These are phyloP conservation scores for Ganoderma resinaceum DNA, from an alignment of 1,284 basidiomycete species.

Conservation along the genomic window DNA sequence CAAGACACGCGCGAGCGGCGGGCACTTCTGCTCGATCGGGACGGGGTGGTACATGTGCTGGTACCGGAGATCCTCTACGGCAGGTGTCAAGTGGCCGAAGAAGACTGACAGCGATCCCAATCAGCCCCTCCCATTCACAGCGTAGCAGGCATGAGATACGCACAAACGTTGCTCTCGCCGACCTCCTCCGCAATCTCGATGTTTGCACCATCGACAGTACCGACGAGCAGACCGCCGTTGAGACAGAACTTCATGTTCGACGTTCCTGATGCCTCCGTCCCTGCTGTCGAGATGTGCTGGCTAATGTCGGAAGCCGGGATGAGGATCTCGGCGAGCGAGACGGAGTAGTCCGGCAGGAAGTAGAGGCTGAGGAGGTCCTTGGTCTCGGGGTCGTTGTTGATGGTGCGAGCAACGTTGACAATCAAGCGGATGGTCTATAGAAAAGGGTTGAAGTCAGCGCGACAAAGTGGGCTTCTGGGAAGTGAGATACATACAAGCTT, in stretches of 20 bases:
- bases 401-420: slow-evolving; percentile 84
- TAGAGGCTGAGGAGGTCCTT: slow-evolving; percentile 83
- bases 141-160: slow-evolving; percentile 40
- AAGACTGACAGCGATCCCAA: slow-evolving; percentile 59
- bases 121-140: slow-evolving; percentile 14
- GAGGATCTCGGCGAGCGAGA: slow-evolving; percentile 89
- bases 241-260: slow-evolving; percentile 95
- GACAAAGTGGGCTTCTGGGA: too few relatives aligned
- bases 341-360: slow-evolving; percentile 90
- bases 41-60: slow-evolving; percentile 84
- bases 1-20: slow-evolving; percentile 77
- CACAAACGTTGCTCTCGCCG: slow-evolving; percentile 74
- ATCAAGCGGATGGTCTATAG: slow-evolving; percentile 87
- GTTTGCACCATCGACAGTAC: slow-evolving; percentile 90
- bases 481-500: slow-evolving; percentile 62
- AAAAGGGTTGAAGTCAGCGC: background rate
- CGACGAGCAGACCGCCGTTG: slow-evolving; percentile 87
- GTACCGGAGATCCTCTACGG: slow-evolving; percentile 85
- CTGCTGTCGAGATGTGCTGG: slow-evolving; percentile 94
- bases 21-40: slow-evolving; percentile 82
- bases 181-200: slow-evolving; percentile 95
- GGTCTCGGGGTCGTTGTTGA: slow-evolving; percentile 89
- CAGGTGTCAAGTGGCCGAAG: slow-evolving; percentile 82
- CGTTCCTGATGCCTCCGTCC: slow-evolving; percentile 88
- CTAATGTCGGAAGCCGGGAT: slow-evolving; percentile 92